Base-by-base conservation (phyloP, 129 eudicot genomes). In the Cynara cardunculus region DNA sequence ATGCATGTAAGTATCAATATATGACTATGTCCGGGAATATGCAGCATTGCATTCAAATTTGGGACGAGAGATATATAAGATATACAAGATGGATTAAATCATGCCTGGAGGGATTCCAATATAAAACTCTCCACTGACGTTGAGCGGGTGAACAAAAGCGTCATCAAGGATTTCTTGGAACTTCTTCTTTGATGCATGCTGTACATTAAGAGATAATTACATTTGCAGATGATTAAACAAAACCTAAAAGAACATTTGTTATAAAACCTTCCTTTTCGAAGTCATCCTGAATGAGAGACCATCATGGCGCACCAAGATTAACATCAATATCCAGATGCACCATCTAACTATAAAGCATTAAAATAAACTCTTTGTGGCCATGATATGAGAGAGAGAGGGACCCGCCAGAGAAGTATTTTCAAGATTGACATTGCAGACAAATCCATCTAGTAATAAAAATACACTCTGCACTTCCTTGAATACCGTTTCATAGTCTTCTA, bases 31-130 rank as follows among this genome's bases (percentile, higher is more conserved):
- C 12, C 24, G 26, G 19, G 41, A 24, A 25, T 7, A 35, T 35
- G 49, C 21, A 6, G 72, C 44, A 59, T 59, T 71, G 61, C 44
- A 34, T 53, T 56, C 39, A 35, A 22, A 71, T 32, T n/a, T 75
- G 61, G 5, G 37, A 67, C 28, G 4, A 10, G 32, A 19, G n/a
- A 61, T 73, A 61, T 10, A 11, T 46, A 25, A 68, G 0, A 70
- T 32, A 25, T 56, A 27, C 21, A 49, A 56, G n/a, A 30, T 72
- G 66, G 70, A 24, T 76, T 26, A 75, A 78, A 74, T 77, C 90
- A 70, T 90, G 82, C 98, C 97, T 90, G 96, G 91, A 76, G 98
- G 98, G 78, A 94, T 94, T 85, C 98, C 97, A 78, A 94, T 81
- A 86, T 91, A 94, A 39, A 94, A 90, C 86, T 94, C 98, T 56